phyloP scores from a whole-genome alignment of 345 rosid genomes.

The Citrus inodora region DNA sequence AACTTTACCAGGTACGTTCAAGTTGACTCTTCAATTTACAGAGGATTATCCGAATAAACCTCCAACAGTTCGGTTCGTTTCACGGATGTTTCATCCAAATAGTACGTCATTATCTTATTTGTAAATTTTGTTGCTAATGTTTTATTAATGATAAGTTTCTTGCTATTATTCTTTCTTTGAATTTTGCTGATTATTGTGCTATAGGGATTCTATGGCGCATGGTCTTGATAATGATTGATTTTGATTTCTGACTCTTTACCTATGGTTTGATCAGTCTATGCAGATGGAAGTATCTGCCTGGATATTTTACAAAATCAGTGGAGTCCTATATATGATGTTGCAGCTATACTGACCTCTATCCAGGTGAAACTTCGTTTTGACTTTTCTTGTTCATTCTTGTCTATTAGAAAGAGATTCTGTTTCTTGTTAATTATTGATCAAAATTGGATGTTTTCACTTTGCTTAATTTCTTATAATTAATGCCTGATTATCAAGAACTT shows the following conservation, averaged over 20 bases:
- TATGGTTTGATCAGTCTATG: conserved; percentile 56
- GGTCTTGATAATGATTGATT: background rate
- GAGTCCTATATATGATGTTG: conserved; percentile 98
- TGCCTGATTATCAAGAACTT: background rate
- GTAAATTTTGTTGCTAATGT: background rate
- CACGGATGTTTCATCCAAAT: conserved; percentile 67
- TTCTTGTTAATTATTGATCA: background rate
- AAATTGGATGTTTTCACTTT: background rate
- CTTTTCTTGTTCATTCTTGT: background rate
- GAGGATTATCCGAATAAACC: conserved; percentile 75
- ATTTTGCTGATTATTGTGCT: background rate
- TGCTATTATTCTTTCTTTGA: background rate
- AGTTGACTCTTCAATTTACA: conserved; percentile 53
- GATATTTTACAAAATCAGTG: conserved; percentile 96
- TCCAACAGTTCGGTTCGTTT: conserved; percentile 63
- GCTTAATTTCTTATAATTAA: background rate
- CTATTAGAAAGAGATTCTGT: background rate
- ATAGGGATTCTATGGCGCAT: background rate
- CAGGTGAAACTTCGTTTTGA: conserved; percentile 46
- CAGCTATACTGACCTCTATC: conserved; percentile 90
- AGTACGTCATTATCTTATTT: conserved; percentile 35
- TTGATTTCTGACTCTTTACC: background rate
- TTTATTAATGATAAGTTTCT: background rate
- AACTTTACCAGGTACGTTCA: conserved; percentile 50
- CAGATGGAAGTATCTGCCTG: conserved; percentile 94